A percentile compares a stretch with the other conserved stretches of the same genome.
phyloP scores from a whole-genome alignment of 75 land plant species.

The Selaginella tamariscina region DNA sequence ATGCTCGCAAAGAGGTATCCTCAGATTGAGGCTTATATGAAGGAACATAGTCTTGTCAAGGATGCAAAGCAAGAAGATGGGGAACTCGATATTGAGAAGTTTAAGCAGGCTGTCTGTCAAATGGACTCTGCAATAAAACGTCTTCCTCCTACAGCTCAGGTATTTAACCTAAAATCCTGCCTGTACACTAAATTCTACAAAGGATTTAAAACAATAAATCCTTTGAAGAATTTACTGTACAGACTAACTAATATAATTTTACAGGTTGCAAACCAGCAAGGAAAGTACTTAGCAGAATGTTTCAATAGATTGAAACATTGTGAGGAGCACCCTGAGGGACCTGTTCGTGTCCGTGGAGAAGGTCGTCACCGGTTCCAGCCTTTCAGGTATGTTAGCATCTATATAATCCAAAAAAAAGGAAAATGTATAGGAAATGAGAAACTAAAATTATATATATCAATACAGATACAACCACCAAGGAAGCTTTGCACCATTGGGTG shows the following conservation, averaged over 20 bases:
- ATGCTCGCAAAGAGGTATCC: constrained; percentile 60
- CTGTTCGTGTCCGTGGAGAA: constrained; percentile 47
- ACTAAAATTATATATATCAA: neutral
- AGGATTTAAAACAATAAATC: too few relatives aligned
- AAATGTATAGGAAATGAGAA: too few relatives aligned
- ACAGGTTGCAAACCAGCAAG: constrained; percentile 93
- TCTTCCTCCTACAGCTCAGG: constrained; percentile 91
- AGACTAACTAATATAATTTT: too few relatives aligned
- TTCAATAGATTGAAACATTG: constrained; percentile 60
- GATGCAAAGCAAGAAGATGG: constrained; percentile 18
- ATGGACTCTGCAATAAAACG: constrained; percentile 58
- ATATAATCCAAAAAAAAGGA: too few relatives aligned
- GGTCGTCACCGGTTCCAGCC: constrained; percentile 78
- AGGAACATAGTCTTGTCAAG: constrained; percentile 45
- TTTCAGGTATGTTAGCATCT: constrained; percentile 37
- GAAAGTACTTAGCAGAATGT: constrained; percentile 61
- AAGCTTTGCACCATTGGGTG: constrained; percentile 86
- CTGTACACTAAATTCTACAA: neutral
- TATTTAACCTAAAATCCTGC: too few relatives aligned
- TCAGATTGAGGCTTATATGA: constrained; percentile 67
- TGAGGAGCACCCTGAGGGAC: constrained; percentile 72
- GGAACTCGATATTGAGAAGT: constrained; percentile 62
- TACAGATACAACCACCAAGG: constrained; percentile 80
- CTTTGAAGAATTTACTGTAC: too few relatives aligned
- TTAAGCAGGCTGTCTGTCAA: constrained; percentile 46